Conservation (phyloP, 169 alveolate species). For the Cyclospora cayetanensis region DNA sequence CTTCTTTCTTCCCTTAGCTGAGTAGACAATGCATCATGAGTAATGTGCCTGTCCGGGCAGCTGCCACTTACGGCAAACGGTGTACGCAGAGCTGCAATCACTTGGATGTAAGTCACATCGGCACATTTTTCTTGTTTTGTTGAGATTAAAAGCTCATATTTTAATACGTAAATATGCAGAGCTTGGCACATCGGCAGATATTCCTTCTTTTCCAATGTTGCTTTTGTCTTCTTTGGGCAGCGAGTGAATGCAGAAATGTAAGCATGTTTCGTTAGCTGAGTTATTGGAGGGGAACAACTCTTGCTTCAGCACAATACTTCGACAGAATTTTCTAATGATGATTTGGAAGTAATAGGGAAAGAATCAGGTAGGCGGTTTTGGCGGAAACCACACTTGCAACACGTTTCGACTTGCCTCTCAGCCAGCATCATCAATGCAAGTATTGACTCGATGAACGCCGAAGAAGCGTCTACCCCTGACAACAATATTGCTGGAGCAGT, state of each 20-base stretch:
- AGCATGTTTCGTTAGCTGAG: neutral
- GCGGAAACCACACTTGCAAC: too few relatives aligned
- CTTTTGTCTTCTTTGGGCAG: neutral
- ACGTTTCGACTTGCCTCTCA: neutral
- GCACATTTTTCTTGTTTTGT: too few relatives aligned
- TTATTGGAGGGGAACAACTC: neutral
- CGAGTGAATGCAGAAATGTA: conserved; percentile 29
- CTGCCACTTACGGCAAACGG: too few relatives aligned
- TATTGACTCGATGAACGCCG: conserved; percentile 14
- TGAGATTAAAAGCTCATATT: too few relatives aligned
- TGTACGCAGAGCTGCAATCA: too few relatives aligned
- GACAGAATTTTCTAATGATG: conserved; percentile 37
- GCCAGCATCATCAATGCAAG: conserved; percentile 54
- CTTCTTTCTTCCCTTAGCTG: too few relatives aligned
- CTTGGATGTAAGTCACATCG: too few relatives aligned
- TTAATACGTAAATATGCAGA: neutral
- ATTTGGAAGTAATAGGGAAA: conserved; percentile 26
- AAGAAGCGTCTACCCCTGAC: neutral
- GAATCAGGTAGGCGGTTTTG: conserved; percentile 55
- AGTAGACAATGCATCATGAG: too few relatives aligned
- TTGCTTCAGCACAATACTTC: neutral
- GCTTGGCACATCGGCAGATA: neutral
- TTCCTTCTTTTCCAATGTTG: neutral
- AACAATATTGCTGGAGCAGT: conserved; percentile 65
- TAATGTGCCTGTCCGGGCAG: too few relatives aligned